Percentiles rank a stretch among this genome's conserved stretches.
Conservation (phyloP, 305 asterid species). For the Fraxinus xanthoxyloides region DNA sequence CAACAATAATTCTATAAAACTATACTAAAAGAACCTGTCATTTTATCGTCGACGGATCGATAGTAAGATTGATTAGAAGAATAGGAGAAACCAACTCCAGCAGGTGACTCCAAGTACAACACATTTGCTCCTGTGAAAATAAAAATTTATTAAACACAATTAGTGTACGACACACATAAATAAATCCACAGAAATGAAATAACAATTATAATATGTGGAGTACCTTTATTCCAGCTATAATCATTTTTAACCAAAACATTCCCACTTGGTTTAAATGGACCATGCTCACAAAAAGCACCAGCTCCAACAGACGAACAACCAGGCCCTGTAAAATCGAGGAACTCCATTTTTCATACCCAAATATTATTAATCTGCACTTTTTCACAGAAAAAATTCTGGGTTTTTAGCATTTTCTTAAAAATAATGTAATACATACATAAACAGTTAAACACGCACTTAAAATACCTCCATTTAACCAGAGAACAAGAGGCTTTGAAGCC, state of each 20-base stretch:
- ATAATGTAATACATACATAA: not conserved
- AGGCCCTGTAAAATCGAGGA: slow-evolving; percentile 45
- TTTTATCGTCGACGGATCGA: slow-evolving; percentile 36
- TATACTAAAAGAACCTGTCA: slow-evolving; percentile 36
- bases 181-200: no score
- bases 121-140: slow-evolving; percentile 41
- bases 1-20: not conserved
- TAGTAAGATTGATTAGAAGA: slow-evolving; percentile 46
- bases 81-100: slow-evolving; percentile 60
- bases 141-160: not conserved
- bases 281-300: slow-evolving; percentile 77
- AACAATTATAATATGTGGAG: not conserved
- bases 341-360: not conserved
- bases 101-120: slow-evolving; percentile 61
- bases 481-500: slow-evolving; percentile 56
- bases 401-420: not conserved
- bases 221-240: slow-evolving; percentile 81
- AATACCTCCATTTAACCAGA: slow-evolving; percentile 74
- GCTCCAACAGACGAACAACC: slow-evolving; percentile 85
- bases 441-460: not conserved
- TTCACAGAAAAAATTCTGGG: not conserved
- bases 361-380: not conserved
- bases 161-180: no score
- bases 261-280: slow-evolving; percentile 73
- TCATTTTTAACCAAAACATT: slow-evolving; percentile 51